These are phyloP conservation scores for Coffea humblotiana DNA, from an alignment of 305 asterid genomes.

Conservation along the genomic window DNA sequence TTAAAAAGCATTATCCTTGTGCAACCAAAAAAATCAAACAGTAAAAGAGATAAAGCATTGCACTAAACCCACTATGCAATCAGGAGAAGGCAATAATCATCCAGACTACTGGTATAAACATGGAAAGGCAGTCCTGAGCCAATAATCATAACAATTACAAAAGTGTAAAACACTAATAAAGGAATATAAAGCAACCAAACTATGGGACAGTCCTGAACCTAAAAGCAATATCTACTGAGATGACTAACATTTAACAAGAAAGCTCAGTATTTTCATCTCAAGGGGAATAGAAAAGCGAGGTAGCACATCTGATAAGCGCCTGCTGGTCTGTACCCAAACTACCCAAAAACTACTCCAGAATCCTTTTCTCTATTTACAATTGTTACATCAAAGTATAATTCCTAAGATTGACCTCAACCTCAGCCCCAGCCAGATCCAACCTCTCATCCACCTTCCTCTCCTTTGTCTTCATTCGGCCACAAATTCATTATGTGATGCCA, in stretches of 20 bases:
- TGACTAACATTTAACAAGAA: neutral
- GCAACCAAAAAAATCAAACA: neutral
- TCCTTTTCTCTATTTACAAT: neutral
- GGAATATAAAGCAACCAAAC: neutral
- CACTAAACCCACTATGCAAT: neutral
- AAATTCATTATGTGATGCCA: neutral
- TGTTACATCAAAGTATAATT: neutral
- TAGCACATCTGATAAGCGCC: neutral
- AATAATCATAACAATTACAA: neutral
- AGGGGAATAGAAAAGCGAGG: neutral
- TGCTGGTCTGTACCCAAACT: neutral
- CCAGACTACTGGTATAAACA: neutral
- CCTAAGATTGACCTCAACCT: neutral
- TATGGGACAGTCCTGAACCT: neutral
- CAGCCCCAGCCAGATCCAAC: neutral
- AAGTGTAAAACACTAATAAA: no score
- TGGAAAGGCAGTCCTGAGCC: neutral
- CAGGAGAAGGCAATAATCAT: neutral
- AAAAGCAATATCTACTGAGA: no score
- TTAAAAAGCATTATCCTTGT: neutral
- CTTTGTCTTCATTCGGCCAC: neutral
- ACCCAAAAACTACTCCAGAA: neutral
- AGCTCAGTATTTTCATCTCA: neutral
- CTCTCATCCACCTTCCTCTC: neutral
- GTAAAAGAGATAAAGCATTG: neutral